Conservation (phyloP, 495 filamentous ascomycete genomes). For the Penicillium silybi region DNA sequence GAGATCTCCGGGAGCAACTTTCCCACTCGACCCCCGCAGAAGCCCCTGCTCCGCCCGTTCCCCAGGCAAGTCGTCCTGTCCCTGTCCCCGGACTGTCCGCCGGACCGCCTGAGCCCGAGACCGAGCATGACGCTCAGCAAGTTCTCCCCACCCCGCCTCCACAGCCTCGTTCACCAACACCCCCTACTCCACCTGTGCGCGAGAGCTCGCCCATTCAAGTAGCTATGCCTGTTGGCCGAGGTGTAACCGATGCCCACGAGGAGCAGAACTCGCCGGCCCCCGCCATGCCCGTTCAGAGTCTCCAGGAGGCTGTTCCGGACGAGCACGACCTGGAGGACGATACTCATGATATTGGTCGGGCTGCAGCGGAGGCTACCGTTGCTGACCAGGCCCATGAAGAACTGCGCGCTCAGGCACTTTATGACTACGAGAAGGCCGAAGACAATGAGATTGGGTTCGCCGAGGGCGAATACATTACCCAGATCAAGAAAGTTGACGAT, state of each 20-base stretch:
- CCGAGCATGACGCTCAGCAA: conserved; percentile 35
- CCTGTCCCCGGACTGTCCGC: conserved; percentile 71
- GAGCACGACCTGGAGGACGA: conserved; percentile 65
- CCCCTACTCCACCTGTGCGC: conserved; percentile 51
- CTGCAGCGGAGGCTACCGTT: conserved; percentile 53
- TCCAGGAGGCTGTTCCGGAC: conserved; percentile 55
- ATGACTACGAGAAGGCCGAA: conserved; percentile 95
- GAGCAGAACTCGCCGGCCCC: conserved; percentile 47
- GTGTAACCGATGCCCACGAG: conserved; percentile 45
- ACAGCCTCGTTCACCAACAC: conserved; percentile 56
- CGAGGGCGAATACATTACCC: conserved; percentile 89
- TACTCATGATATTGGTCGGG: conserved; percentile 59
- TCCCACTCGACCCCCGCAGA: conserved; percentile 54
- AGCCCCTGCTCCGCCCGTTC: conserved; percentile 16
- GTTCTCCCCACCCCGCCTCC: conserved; percentile 54
- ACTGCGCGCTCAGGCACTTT: conserved; percentile 74
- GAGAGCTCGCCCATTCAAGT: conserved; percentile 74
- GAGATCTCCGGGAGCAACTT: conserved; percentile 73
- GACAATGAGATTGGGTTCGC: conserved; percentile 89
- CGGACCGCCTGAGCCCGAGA: conserved; percentile 52
- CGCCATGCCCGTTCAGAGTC: conserved; percentile 52
- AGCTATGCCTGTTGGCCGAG: conserved; percentile 78
- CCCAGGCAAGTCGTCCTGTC: conserved; percentile 49
- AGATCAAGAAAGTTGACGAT: conserved; percentile 94
- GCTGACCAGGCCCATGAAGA: conserved; percentile 35